Conservation (phyloP, 352 stramenopile genomes). For the Bremia lactucae region DNA sequence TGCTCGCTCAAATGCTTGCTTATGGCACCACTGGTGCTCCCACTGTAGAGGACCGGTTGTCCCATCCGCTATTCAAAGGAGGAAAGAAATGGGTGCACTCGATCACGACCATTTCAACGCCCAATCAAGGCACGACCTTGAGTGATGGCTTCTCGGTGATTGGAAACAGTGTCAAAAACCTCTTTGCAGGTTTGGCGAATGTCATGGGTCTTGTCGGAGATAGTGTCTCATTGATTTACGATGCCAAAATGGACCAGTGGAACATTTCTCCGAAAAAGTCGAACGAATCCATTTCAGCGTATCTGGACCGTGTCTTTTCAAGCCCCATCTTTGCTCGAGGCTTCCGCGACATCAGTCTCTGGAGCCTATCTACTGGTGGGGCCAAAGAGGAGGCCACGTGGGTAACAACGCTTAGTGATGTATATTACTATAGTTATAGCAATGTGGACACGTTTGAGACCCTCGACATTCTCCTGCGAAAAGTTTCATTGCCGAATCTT, state of each 20-base stretch:
- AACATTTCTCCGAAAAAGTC: conserved; percentile 19
- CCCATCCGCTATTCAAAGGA: conserved; percentile 36
- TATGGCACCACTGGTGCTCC: conserved; percentile 36
- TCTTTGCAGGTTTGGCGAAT: conserved; percentile 20
- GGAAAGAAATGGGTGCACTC: conserved; percentile 60
- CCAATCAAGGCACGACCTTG: conserved; percentile 51
- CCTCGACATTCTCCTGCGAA: conserved; percentile 23
- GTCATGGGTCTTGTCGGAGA: conserved; percentile 19
- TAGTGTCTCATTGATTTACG: conserved; percentile 24
- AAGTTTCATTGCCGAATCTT: conserved; percentile 35
- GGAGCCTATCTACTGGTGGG: conserved; percentile 35
- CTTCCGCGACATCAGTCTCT: conserved; percentile 35
- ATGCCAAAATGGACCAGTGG: conserved; percentile 45
- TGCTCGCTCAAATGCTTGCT: conserved; percentile 49
- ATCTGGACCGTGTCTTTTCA: conserved; percentile 32
- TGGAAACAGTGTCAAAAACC: conserved; percentile 24
- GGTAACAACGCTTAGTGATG: conserved; percentile 36
- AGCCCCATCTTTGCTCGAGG: conserved; percentile 27
- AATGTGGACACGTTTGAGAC: conserved; percentile 32
- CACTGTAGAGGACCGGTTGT: conserved; percentile 14
- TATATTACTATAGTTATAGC: conserved; percentile 52
- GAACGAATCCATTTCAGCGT: conserved; percentile 21
- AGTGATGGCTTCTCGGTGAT: conserved; percentile 32
- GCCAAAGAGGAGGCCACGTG: conserved; percentile 39
- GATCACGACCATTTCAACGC: conserved; percentile 48